Percentiles rank a stretch among this genome's conserved stretches.
Conservation (phyloP, 495 filamentous ascomycete genomes). For the Penicillium maclennaniae region DNA sequence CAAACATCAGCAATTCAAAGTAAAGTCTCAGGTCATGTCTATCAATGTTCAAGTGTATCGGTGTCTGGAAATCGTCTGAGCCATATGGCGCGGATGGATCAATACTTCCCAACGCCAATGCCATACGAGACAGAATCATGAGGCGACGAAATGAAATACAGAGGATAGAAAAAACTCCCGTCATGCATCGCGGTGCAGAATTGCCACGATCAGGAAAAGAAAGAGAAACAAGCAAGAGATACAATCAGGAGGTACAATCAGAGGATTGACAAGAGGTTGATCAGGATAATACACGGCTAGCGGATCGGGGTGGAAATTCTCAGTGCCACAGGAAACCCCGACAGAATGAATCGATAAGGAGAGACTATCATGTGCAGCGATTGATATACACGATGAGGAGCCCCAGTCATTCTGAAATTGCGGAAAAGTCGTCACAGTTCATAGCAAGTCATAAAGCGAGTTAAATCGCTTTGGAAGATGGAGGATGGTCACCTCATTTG, state of each 20-base stretch:
- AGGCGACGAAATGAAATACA: slow-evolving; percentile 6
- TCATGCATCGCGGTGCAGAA: slow-evolving; percentile 12
- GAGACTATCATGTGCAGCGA: slow-evolving; percentile 1
- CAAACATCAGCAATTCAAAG: not conserved
- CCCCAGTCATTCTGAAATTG: not conserved
- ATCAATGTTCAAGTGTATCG: not conserved
- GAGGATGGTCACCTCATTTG: not conserved
- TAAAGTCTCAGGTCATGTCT: not conserved
- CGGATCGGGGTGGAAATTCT: not conserved
- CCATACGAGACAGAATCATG: slow-evolving; percentile 4
- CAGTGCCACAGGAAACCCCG: not conserved
- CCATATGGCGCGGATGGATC: not conserved
- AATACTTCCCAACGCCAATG: not conserved
- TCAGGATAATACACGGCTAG: slow-evolving; percentile 13
- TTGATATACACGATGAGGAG: slow-evolving; percentile 2
- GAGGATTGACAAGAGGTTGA: not conserved
- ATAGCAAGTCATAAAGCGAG: slow-evolving; percentile 16
- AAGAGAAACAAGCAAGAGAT: slow-evolving; percentile 2
- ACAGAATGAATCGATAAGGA: slow-evolving; percentile 1
- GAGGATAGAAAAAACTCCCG: slow-evolving; percentile 12
- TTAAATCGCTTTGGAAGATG: not conserved
- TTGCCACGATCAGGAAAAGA: not conserved
- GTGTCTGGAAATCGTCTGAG: not conserved
- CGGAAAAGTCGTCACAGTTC: slow-evolving; percentile 16
- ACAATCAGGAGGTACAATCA: not conserved